A percentile compares a stretch with the other conserved stretches of the same genome.
Conservation (phyloP, 2,329 filamentous ascomycete species). For the Pseudocercospora crystallina region DNA sequence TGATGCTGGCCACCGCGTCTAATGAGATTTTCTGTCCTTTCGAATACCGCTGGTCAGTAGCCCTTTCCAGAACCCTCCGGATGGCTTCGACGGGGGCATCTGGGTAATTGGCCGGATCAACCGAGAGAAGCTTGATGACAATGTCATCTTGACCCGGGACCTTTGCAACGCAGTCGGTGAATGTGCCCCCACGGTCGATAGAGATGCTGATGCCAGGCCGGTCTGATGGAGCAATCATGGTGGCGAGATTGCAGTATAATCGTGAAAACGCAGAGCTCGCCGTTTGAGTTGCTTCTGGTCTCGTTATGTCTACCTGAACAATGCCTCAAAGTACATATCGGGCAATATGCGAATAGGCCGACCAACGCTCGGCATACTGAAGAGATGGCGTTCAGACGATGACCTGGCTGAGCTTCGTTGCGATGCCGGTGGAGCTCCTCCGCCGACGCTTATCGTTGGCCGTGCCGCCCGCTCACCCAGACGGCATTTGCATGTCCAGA, state of each 20-base stretch:
- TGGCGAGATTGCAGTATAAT: neutral
- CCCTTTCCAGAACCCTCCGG: constrained; percentile 30
- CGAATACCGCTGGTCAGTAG: constrained; percentile 13
- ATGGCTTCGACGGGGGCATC: constrained; percentile 37
- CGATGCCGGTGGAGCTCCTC: no score
- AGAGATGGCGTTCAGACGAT: no score
- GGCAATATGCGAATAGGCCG: no score
- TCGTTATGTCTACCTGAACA: no score
- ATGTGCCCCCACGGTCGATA: constrained; percentile 31
- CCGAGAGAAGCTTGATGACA: constrained; percentile 33
- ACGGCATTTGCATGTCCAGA: no score
- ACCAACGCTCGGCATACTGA: neutral
- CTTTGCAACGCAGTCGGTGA: constrained; percentile 30
- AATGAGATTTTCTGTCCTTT: constrained; percentile 9
- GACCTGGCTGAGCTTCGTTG: neutral
- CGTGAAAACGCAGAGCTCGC: neutral
- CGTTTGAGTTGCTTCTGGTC: no score
- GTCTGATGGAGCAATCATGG: neutral
- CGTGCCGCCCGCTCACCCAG: no score
- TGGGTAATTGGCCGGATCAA: constrained; percentile 32
- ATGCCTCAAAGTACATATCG: no score
- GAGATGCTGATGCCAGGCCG: neutral
- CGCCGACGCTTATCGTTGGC: no score
- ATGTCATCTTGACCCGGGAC: constrained; percentile 25
- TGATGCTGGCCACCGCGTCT: constrained; percentile 25